Percentiles rank a stretch among this genome's conserved stretches.
Evolutionary conservation across 306 rosid genomes (phyloP).

Genomic region (Acacia confusa): DNA sequence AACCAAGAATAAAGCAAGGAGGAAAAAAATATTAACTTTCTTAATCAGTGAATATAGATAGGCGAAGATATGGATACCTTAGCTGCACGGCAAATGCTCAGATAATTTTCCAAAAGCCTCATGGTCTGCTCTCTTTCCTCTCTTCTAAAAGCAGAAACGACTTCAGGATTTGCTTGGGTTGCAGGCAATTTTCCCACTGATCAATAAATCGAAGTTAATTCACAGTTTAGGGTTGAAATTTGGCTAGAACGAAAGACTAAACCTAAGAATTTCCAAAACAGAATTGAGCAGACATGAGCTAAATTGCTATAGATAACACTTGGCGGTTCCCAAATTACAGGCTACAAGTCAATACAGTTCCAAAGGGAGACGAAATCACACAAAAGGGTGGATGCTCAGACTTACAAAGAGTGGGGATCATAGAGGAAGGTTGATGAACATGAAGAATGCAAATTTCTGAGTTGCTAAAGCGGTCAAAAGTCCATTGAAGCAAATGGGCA

Average conservation of each 20-base stretch:
- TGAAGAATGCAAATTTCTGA: slow-evolving; percentile 59
- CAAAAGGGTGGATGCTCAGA: background rate
- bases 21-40: background rate
- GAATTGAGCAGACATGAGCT: background rate
- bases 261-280: background rate
- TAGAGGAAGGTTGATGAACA: slow-evolving; percentile 68
- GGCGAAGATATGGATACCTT: slow-evolving; percentile 45
- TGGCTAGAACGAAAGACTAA: background rate
- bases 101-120: slow-evolving; percentile 49
- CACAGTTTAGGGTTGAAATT: slow-evolving; percentile 5
- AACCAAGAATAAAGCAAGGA: background rate
- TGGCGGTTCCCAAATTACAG: background rate
- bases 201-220: slow-evolving; percentile 29
- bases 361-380: background rate
- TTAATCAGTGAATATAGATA: background rate
- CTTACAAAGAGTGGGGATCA: slow-evolving; percentile 77
- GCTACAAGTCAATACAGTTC: background rate
- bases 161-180: slow-evolving; percentile 58
- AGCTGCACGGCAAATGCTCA: slow-evolving; percentile 52
- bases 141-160: slow-evolving; percentile 63
- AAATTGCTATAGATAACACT: background rate
- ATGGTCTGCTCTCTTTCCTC: slow-evolving; percentile 57
- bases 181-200: slow-evolving; percentile 92
- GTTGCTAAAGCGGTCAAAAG: slow-evolving; percentile 44
- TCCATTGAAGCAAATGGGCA: slow-evolving; percentile 64